Base-by-base conservation (phyloP, 768 basidiomycete species). In the Pleurotus pulmonarius region DNA sequence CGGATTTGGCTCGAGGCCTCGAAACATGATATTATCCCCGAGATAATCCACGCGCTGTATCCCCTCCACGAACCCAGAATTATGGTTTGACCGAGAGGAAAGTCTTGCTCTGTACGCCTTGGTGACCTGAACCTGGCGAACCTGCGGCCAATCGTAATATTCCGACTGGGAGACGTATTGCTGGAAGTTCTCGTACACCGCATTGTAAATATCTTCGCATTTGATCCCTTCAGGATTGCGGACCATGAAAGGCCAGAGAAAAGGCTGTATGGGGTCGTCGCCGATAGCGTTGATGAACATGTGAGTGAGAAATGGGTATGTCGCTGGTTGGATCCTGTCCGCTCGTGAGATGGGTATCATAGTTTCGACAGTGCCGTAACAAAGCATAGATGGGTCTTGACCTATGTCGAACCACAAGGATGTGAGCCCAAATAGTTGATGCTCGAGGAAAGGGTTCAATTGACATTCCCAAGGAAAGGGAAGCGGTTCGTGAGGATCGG, bases 201-300 rank as follows among this genome's bases (percentile, higher is more conserved):
- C 75, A 24, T 67, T 58, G 11, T 86, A 71, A n/a, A 88, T 73
- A 68, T 87, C 83, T 5, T 67, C 67, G 18, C 76, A 77, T 40
- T 71, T 77, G 39, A 85, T 75, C 0, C 83, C 83, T 9, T 65
- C 61, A 2, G 67, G 56, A 59, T 83, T 83, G 3, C 63, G 56
- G 7, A 81, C 75, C 57, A 75, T 78, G 52, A 85, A 71, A 7
- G 83, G 81, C 86, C 85, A 86, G 12, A 74, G 78, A 62, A 82
- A 81, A 11, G 60, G 65, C 0, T 72, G 69, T 15, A 74, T 70
- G 1, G 76, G 69, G 59, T 83, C 81, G 47, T 80, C 81, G 18
- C 78, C 82, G 20, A 86, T 70, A 3, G 68, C 75, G 57, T 72
- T 75, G 67, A 88, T 78, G 60, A 74, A 75, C 76, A 88, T 76